Evolutionary conservation across 139 green algal species (phyloP).

Genomic region (Micromonas commoda): DNA sequence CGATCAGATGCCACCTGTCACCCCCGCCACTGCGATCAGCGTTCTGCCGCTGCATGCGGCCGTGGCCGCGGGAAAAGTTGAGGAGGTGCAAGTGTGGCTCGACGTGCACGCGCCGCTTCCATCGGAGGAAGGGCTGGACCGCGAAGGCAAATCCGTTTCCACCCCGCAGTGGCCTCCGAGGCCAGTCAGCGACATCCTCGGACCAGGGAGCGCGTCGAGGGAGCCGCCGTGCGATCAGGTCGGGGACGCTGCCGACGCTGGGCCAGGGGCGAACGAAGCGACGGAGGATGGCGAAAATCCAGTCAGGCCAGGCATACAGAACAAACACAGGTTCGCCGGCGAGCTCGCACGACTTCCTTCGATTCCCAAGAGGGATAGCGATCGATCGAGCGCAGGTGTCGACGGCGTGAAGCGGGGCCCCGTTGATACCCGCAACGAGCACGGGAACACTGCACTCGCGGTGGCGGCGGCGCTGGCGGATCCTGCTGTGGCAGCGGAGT

Average conservation of each 20-base stretch:
- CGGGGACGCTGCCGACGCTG: not conserved
- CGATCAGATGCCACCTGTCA: not conserved
- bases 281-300: too few relatives aligned
- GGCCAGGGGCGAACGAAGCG: too few relatives aligned
- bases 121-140: not conserved
- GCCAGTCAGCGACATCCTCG: not conserved
- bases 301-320: too few relatives aligned
- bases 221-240: not conserved
- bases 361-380: not conserved
- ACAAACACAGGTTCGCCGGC: too few relatives aligned
- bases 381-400: not conserved
- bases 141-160: not conserved
- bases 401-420: not conserved
- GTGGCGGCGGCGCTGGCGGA: conserved; percentile 13
- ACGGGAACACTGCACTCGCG: conserved; percentile 13
- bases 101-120: not conserved
- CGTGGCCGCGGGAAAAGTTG: not conserved
- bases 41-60: not conserved
- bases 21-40: not conserved
- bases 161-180: not conserved
- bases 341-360: not conserved
- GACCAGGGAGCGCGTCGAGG: not conserved
- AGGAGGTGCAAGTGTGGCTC: not conserved
- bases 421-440: conserved; percentile 6
- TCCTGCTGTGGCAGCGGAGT: not conserved